Conservation (phyloP, 116 monocot genomes). For the Papilionanthe hybrid region DNA sequence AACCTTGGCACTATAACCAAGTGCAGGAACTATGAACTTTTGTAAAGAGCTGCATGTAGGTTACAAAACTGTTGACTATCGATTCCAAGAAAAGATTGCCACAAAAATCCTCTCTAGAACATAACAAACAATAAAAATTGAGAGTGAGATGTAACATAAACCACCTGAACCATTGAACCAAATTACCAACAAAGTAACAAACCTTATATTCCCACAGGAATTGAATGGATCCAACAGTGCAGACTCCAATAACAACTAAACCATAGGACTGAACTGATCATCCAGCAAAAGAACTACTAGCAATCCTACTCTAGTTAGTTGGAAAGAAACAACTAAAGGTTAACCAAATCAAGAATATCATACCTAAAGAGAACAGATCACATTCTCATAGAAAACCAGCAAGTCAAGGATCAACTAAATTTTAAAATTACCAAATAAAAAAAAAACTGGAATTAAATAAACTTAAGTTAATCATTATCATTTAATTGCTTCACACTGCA, state of each 20-base stretch:
- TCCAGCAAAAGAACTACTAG: not conserved
- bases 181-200: not conserved
- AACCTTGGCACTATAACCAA: no score
- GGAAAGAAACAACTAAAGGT: not conserved
- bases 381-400: not conserved
- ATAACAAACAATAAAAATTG: not conserved
- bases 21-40: no score
- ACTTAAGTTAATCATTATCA: not conserved
- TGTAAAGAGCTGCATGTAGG: no score
- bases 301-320: not conserved
- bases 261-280: not conserved
- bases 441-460: not conserved
- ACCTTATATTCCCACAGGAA: no score
- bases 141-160: not conserved
- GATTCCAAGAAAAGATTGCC: not conserved
- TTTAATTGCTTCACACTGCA: not conserved
- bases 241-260: no score
- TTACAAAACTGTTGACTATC: no score
- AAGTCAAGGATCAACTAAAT: not conserved
- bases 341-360: not conserved
- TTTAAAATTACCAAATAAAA: not conserved
- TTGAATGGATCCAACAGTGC: no score
- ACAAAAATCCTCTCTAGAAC: not conserved
- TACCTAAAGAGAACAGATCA: not conserved
- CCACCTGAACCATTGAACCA: not conserved